Conservation (phyloP, 2,329 filamentous ascomycete species). For the Simplicillium aogashimaense region DNA sequence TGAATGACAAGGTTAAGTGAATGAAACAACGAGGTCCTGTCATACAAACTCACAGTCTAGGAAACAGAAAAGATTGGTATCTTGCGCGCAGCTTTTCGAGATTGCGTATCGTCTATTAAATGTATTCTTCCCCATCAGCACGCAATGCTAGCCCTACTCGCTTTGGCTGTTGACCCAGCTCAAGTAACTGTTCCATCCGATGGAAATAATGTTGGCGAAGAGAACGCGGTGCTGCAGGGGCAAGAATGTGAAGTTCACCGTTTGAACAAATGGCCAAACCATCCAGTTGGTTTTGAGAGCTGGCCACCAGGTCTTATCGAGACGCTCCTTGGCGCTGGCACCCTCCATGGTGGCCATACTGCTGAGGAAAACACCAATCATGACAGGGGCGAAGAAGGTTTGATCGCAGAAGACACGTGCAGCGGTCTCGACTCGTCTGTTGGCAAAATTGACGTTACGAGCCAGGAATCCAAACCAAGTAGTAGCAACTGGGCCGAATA, state of each 20-base stretch:
- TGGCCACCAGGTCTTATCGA: slow-evolving; percentile 58
- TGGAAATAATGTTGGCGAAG: slow-evolving; percentile 73
- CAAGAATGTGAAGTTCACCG: slow-evolving; percentile 78
- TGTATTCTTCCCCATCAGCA: too few species aligned
- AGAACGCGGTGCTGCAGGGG: slow-evolving; percentile 75
- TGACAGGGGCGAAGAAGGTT: slow-evolving; percentile 70
- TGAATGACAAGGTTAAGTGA: too few species aligned
- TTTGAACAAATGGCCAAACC: slow-evolving; percentile 80
- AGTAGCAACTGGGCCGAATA: slow-evolving; percentile 83
- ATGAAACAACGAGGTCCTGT: too few species aligned
- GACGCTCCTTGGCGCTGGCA: slow-evolving; percentile 48
- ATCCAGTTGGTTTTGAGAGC: slow-evolving; percentile 78
- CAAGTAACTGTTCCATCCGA: slow-evolving; percentile 57
- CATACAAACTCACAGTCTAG: too few species aligned
- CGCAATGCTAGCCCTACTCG: background rate
- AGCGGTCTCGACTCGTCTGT: slow-evolving; percentile 58
- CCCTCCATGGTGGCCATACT: slow-evolving; percentile 82
- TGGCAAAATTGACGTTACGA: slow-evolving; percentile 52
- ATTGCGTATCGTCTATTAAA: too few species aligned
- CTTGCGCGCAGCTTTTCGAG: too few species aligned
- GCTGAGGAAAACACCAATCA: slow-evolving; percentile 72
- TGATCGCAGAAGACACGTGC: slow-evolving; percentile 78
- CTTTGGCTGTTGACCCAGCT: slow-evolving; percentile 48
- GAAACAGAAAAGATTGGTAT: too few species aligned
- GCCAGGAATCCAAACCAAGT: slow-evolving; percentile 80